Evolutionary conservation across 768 basidiomycete species (phyloP), one percentile per base, ranked within the genome.

Genomic region (Amanita molliuscula): DNA sequence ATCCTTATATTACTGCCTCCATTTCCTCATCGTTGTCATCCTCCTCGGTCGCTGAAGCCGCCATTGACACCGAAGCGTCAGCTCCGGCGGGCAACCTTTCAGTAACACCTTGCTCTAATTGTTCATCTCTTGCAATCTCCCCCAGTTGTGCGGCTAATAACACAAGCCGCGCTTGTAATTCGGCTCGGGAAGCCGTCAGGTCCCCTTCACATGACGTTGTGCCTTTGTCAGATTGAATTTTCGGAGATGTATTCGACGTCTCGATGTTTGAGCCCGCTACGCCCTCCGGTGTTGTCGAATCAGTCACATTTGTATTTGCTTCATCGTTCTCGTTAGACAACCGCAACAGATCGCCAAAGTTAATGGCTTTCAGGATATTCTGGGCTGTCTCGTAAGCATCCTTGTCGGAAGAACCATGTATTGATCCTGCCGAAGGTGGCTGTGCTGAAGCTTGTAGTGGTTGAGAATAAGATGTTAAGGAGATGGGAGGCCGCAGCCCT

Each of bases 381-480:
- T 87, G 82, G 6, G 85, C 85, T 0, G 85, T 84, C 59, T 84
- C 79, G 74, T 84, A 87, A 10, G 82, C 81, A 52, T 84, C 81
- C 13, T 67, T 66, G 26, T 59, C 47, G 16, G 55, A 40, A 10
- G 58, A 28, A 1, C 52, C 47, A 23, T 54, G 53, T 16, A 44
- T 46, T 4, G 54, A 43, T 28, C 50, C 26, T 36, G 51, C 31
- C 9, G 51, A 31, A 9, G 51, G 55, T 48, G 48, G 37, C 48
- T 49, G 48, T 21, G 54, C 44, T n/a, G 59, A 55, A 9, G 59
- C 56, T 53, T 61, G 66, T 8, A 59, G 42, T 31, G 63, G 60
- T 20, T 58, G 49, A 7, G 60, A 54, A 52, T 55, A 59, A 11
- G 58, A 46, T 25, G 43, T 2, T 20, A 58, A 54, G 23, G 54